phyloP scores from a whole-genome alignment of 257 asterid species.

The Craterostigma plantagineum region DNA sequence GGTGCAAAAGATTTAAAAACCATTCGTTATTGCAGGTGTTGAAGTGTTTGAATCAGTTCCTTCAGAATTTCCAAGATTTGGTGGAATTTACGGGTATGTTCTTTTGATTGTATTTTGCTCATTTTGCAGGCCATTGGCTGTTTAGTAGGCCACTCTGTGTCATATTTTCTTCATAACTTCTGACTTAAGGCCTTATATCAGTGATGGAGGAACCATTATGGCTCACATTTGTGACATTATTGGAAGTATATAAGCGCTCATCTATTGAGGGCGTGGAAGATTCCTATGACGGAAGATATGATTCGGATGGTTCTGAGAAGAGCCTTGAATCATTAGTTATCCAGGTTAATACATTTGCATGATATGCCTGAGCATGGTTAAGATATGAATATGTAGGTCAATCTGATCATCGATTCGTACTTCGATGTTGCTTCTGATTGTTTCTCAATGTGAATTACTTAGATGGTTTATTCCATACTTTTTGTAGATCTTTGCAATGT shows the following conservation, averaged over 20 bases:
- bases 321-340: slow-evolving; percentile 82
- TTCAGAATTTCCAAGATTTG: slow-evolving; percentile 61
- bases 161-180: slow-evolving; percentile 8
- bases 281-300: slow-evolving; percentile 87
- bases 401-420: no score
- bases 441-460: no score
- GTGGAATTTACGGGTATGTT: slow-evolving; percentile 10
- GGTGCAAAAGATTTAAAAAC: slow-evolving; percentile 6
- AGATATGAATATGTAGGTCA: no score
- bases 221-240: slow-evolving; percentile 78
- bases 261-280: slow-evolving; percentile 70
- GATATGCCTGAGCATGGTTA: not conserved
- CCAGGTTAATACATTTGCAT: slow-evolving; percentile 39
- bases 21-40: slow-evolving; percentile 38
- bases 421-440: no score
- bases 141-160: no score
- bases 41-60: slow-evolving; percentile 84
- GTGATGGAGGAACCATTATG: slow-evolving; percentile 80
- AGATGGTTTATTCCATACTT: no score
- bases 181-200: slow-evolving; percentile 20
- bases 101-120: slow-evolving; percentile 11
- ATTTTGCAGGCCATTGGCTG: slow-evolving; percentile 22
- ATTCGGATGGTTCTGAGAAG: slow-evolving; percentile 84
- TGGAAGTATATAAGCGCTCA: slow-evolving; percentile 63
- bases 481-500: no score